Base-by-base conservation (phyloP, 2,329 filamentous ascomycete genomes). In the Fonsecaea multimorphosa region DNA sequence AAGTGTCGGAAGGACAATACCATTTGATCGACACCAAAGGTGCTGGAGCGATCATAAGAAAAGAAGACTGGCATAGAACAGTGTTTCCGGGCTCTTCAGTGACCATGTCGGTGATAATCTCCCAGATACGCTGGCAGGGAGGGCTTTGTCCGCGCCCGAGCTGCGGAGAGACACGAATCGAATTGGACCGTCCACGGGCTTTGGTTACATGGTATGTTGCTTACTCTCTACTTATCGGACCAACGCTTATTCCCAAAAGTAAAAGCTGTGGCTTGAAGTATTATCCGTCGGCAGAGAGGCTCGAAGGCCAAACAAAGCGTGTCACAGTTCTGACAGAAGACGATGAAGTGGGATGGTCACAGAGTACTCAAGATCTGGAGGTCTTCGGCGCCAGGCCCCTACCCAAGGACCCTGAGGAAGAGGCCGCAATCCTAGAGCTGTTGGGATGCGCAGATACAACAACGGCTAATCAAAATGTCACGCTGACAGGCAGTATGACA, bases 1-100 rank as follows among this genome's bases (percentile, higher is more conserved):
- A 71, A 38, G 54, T 70, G 1, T 9, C n/a, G 19, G 55, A 63
- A 7, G 70, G 67, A 19, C 49, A 63, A 19, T 71, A 62, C 44
- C 54, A 66, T 38, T 55, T 71, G 14, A 31, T 70, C 14, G 56
- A 70, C 19, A 34, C 40, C 7, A 61, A 65, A 38, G 11, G 38
- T n/a, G 36, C 24, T 4, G 58, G 38, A 6, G 40, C 34, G 7
- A 11, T 70, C 14, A 49, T 71, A 6, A 36, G 51, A 22, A 56
- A 63, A 29, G 49, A 69, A 22, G 24, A 63, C 24, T 71, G 69
- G 69, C 63, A 14, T 31, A 58, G 61, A 46, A 52, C 65, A 2
- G 61, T 71, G 51, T 61, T 46, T 14, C 53, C 55, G 56, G 69
- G 67, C 14, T 38, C 68, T 34, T 58, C 6, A 6, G 46, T 71